Evolutionary conservation across 202 grass and related monocot species (phyloP), one percentile per base, ranked within the genome.

Genomic region (Musa balbisiana): DNA sequence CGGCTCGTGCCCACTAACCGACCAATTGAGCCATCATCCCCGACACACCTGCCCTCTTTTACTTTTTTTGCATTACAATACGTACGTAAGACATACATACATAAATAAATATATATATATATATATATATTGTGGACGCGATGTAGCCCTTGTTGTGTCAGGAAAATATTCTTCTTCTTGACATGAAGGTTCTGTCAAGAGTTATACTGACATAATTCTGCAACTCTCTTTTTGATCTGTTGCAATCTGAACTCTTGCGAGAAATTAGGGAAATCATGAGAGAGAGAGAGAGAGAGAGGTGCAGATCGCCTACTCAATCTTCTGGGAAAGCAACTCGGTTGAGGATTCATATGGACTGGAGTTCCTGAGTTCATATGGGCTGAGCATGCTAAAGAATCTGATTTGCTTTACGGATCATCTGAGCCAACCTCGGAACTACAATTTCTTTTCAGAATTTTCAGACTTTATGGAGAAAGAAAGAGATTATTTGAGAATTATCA

Each of bases 351-450:
- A 72, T 73, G 52, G 67, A 14, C 53, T 51, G 23, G 74, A 78
- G 55, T 68, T 80, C 66, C 67, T 80, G 76, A 67, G 79, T 68
- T 27, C 26, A 27, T 27, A 27, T 74, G 79, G 53, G 66, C 70
- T 81, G 79, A 27, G 10, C 33, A 43, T 64, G 29, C 58, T 55
- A 49, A 49, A 75, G 81, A 72, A 25, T 60, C 64, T 55, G 62
- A 64, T 19, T 72, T 81, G 50, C 62, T 53, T 55, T 26, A 43
- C 33, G 26, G 49, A 65, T 59, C 14, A 63, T 82, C 24, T 76
- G 81, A 78, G 63, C 71, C 69, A 54, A 69, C 79, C 71, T 84
- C 53, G 74, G 73, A 84, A 64, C 73, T 59, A 43, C 33, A 43
- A 85, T n/a, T 63, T 23, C 22, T 21, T 52, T 20, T 24, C 23